These are phyloP conservation scores for Neoarthrinium moseri DNA, from an alignment of 2,329 filamentous ascomycete genomes.

Conservation along the genomic window DNA sequence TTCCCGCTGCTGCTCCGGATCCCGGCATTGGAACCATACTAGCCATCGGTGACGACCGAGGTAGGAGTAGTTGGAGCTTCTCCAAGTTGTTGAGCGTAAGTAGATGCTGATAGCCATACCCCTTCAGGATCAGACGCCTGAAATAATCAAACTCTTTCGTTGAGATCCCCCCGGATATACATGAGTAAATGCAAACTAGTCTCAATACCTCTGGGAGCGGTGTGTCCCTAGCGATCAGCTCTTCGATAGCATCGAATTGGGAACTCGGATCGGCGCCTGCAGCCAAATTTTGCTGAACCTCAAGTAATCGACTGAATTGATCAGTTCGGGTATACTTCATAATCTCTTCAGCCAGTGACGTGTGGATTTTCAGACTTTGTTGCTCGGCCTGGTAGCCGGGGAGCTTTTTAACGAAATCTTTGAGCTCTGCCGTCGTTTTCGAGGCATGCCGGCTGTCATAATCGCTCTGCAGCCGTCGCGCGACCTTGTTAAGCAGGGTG, in stretches of 20 bases:
- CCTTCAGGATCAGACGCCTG: conserved; percentile 82
- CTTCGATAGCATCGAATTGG: conserved; percentile 88
- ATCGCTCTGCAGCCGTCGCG: conserved; percentile 78
- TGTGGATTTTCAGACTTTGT: conserved; percentile 88
- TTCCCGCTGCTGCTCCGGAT: conserved; percentile 53
- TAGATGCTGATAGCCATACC: conserved; percentile 93
- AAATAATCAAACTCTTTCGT: conserved; percentile 87
- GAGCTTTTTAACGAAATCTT: conserved; percentile 92
- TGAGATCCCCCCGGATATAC: conserved; percentile 83
- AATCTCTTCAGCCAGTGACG: conserved; percentile 89
- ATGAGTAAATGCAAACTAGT: conserved; percentile 87
- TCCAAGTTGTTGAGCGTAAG: conserved; percentile 86
- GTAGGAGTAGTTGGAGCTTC: conserved; percentile 81
- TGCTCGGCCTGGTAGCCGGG: conserved; percentile 93
- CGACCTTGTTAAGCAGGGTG: conserved; percentile 83
- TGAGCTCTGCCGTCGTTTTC: conserved; percentile 86
- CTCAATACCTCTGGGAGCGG: conserved; percentile 80
- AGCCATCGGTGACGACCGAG: conserved; percentile 74
- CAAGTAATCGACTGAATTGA: conserved; percentile 81
- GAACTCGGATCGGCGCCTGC: conserved; percentile 85
- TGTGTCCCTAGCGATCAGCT: conserved; percentile 86
- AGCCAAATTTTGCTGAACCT: conserved; percentile 94
- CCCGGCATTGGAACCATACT: conserved; percentile 77
- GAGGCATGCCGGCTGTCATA: conserved; percentile 85
- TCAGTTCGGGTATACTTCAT: conserved; percentile 90